A percentile compares a stretch with the other conserved stretches of the same genome.
Conservation (phyloP, 768 basidiomycete species). For the Amanita fuliginea region DNA sequence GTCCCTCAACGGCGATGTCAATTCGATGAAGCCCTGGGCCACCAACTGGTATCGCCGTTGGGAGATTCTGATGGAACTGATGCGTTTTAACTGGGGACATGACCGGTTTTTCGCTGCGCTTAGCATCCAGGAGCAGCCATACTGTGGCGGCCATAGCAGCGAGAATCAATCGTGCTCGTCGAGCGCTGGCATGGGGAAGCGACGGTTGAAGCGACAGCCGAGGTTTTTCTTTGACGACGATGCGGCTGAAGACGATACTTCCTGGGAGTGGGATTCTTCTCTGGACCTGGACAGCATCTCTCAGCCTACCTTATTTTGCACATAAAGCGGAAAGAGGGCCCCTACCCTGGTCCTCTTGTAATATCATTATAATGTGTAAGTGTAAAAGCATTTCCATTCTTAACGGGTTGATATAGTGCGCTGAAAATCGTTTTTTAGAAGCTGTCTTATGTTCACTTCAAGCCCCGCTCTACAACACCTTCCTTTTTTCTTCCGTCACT, state of each 20-base stretch:
- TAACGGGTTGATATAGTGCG: background rate
- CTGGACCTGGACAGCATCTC: background rate
- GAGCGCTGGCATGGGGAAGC: background rate
- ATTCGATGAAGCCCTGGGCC: constrained; percentile 23
- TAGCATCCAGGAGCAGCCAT: background rate
- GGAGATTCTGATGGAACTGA: constrained; percentile 38
- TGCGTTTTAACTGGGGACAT: constrained; percentile 9
- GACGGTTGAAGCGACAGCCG: constrained; percentile 1
- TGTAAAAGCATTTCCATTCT: background rate
- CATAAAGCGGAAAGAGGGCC: background rate
- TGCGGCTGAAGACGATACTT: background rate
- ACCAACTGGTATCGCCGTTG: constrained; percentile 43
- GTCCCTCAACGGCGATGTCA: constrained; percentile 6
- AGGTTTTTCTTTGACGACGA: background rate
- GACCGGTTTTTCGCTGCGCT: background rate
- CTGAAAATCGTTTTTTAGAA: background rate
- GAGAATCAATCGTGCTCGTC: background rate
- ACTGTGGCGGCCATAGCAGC: too few species aligned
- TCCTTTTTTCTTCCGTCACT: background rate
- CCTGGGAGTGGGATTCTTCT: background rate
- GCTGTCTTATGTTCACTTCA: background rate
- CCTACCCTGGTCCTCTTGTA: background rate
- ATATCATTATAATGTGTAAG: constrained; percentile 4
- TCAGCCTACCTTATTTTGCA: background rate
- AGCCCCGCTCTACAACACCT: background rate